phyloP scores from a whole-genome alignment of 2,329 filamentous ascomycete genomes.

The Pseudopyricularia cyperi region DNA sequence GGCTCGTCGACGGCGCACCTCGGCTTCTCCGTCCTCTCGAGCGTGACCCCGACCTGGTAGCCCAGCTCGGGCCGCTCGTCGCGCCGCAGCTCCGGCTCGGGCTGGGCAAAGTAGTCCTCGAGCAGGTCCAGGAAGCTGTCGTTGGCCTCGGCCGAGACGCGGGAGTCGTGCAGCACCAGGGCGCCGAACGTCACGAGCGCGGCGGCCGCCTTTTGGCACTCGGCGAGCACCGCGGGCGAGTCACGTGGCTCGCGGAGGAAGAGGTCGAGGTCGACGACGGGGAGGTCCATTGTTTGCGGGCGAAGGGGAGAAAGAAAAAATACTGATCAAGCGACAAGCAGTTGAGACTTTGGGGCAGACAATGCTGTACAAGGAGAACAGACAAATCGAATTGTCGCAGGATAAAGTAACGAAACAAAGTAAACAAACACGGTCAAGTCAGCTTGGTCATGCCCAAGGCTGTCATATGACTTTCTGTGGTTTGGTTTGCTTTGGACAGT shows the following conservation, averaged over 20 bases:
- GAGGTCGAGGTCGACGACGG: conserved; percentile 45
- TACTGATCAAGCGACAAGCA: too few species aligned
- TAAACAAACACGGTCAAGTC: too few species aligned
- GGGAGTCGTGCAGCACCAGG: conserved; percentile 45
- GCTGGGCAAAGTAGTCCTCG: conserved; percentile 53
- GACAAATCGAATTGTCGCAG: too few species aligned
- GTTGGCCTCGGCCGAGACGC: conserved; percentile 43
- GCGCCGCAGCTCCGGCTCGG: conserved; percentile 26
- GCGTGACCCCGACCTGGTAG: conserved; percentile 49
- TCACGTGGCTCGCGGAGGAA: conserved; percentile 31
- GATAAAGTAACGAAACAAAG: too few species aligned
- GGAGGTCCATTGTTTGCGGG: conserved; percentile 37
- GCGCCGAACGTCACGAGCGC: conserved; percentile 48
- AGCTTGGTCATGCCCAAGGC: too few species aligned
- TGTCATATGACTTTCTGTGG: too few species aligned
- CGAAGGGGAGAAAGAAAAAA: too few species aligned
- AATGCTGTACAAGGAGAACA: too few species aligned
- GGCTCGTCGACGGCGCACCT: conserved; percentile 51
- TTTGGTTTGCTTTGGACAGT: too few species aligned
- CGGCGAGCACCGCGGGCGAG: conserved; percentile 30
- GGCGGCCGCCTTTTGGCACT: conserved; percentile 39
- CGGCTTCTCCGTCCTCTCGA: conserved; percentile 50
- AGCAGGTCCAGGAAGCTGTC: conserved; percentile 44
- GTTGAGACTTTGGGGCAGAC: too few species aligned
- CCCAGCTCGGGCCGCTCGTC: conserved; percentile 45